Evolutionary conservation across 495 filamentous ascomycete species (phyloP).

Genomic region (Xylaria sp.): DNA sequence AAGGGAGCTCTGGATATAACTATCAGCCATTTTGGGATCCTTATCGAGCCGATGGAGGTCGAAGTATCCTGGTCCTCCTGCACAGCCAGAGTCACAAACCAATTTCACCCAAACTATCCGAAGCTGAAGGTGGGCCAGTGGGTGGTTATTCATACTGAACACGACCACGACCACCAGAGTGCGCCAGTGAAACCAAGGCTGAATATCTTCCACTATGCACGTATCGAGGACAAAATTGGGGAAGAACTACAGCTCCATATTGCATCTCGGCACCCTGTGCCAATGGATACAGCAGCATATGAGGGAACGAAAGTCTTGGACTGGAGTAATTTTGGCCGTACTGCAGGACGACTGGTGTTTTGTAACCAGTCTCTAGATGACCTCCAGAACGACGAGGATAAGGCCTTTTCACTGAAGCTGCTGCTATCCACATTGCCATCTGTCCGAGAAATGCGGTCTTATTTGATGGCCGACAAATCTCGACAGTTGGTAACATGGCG

Average conservation of each 20-base stretch:
- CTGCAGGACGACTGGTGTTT: slow-evolving; percentile 32
- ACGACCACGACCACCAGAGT: background rate
- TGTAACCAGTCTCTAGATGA: slow-evolving; percentile 46
- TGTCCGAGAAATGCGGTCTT: slow-evolving; percentile 67
- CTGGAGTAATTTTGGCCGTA: background rate
- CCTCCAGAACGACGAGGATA: slow-evolving; percentile 42
- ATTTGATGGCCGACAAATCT: slow-evolving; percentile 54
- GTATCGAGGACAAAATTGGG: slow-evolving; percentile 14
- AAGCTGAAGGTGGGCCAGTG: slow-evolving; percentile 29
- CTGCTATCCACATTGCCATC: slow-evolving; percentile 73
- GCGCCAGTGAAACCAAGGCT: too few relatives aligned
- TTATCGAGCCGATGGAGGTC: slow-evolving; percentile 27
- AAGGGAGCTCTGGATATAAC: background rate
- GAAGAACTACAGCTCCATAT: slow-evolving; percentile 22
- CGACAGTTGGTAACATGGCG: slow-evolving; percentile 65
- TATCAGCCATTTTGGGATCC: background rate
- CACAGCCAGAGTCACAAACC: slow-evolving; percentile 3
- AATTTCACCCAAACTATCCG: background rate
- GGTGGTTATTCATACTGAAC: slow-evolving; percentile 31
- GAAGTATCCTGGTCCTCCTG: slow-evolving; percentile 21
- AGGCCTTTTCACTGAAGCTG: slow-evolving; percentile 61
- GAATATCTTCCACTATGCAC: slow-evolving; percentile 33
- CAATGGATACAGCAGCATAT: background rate
- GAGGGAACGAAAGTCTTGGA: background rate
- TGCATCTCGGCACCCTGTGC: slow-evolving; percentile 29